Evolutionary conservation across 2,329 filamentous ascomycete genomes (phyloP).

Genomic region (Sphaerulina vaccinii): DNA sequence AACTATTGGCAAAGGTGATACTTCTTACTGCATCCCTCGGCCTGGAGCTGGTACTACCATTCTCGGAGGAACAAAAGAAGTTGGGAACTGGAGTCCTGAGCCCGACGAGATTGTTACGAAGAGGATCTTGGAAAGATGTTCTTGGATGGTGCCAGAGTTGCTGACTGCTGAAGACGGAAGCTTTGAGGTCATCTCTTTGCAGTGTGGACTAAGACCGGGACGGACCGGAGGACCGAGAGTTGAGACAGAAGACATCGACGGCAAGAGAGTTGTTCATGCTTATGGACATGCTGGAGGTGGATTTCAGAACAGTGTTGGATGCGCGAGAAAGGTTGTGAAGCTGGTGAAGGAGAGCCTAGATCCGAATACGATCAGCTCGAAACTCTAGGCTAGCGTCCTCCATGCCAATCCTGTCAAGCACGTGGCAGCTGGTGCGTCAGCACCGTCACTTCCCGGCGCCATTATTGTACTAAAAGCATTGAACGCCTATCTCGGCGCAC

Average conservation of each 20-base stretch:
- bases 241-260: slow-evolving; percentile 40
- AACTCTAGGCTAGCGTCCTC: slow-evolving; percentile 13
- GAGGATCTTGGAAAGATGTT: slow-evolving; percentile 41
- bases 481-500: no score
- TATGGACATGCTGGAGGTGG: slow-evolving; percentile 52
- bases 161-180: slow-evolving; percentile 36
- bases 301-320: slow-evolving; percentile 38
- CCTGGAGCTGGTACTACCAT: slow-evolving; percentile 43
- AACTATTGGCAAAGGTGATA: slow-evolving; percentile 31
- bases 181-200: slow-evolving; percentile 46
- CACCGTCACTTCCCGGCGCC: background rate
- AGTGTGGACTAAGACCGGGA: slow-evolving; percentile 47
- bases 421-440: background rate
- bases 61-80: slow-evolving; percentile 48
- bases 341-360: slow-evolving; percentile 33
- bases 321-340: slow-evolving; percentile 29
- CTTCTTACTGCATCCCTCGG: slow-evolving; percentile 46
- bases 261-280: slow-evolving; percentile 43
- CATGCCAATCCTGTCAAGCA: background rate
- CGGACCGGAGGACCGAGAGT: slow-evolving; percentile 45
- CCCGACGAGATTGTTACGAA: slow-evolving; percentile 37
- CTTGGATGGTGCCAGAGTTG: slow-evolving; percentile 39
- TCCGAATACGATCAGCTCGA: slow-evolving; percentile 15
- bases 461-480: background rate
- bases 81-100: slow-evolving; percentile 36